phyloP scores from a whole-genome alignment of 805 yeast genomes.

The Saccharomyces paradoxus region DNA sequence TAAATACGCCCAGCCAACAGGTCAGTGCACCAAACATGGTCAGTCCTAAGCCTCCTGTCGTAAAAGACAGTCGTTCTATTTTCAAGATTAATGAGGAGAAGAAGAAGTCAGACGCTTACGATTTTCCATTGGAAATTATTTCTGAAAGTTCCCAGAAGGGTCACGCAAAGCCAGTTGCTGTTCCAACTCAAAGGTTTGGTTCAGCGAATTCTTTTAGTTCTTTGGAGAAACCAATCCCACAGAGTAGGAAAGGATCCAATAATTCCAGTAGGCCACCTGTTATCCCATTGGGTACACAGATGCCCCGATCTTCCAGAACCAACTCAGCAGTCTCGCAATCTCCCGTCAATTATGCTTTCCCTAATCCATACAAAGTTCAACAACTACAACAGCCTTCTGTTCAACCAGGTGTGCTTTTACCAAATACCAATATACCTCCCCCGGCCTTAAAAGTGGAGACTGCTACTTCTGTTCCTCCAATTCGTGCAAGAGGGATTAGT shows the following conservation, averaged over 20 bases:
- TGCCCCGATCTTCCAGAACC: conserved; percentile 1
- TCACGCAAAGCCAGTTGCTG: conserved; percentile 35
- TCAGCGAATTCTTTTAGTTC: conserved; percentile 3
- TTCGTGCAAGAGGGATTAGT: conserved; percentile 18
- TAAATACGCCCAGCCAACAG: not conserved
- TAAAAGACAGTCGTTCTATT: conserved; percentile 8
- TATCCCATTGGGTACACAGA: not conserved
- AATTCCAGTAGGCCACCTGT: not conserved
- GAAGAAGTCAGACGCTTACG: conserved; percentile 68
- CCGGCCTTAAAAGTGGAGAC: not conserved
- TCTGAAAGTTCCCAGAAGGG: conserved; percentile 30
- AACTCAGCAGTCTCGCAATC: not conserved
- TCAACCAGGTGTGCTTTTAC: conserved; percentile 8
- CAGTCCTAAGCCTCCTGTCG: not conserved
- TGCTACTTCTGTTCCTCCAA: not conserved
- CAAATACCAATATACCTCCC: conserved; percentile 5
- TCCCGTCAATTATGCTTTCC: not conserved
- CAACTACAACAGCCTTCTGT: not conserved
- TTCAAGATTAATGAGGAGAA: conserved; percentile 38
- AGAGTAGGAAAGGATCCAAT: not conserved
- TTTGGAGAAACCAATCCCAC: not conserved
- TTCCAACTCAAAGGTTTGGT: conserved; percentile 17
- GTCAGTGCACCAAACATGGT: not conserved
- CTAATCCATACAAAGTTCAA: conserved; percentile 7
- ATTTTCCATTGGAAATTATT: conserved; percentile 55